Evolutionary conservation across 164 flowering plant species (phyloP), one percentile per base, ranked within the genome.

Genomic region (Umbilicus rupestris): DNA sequence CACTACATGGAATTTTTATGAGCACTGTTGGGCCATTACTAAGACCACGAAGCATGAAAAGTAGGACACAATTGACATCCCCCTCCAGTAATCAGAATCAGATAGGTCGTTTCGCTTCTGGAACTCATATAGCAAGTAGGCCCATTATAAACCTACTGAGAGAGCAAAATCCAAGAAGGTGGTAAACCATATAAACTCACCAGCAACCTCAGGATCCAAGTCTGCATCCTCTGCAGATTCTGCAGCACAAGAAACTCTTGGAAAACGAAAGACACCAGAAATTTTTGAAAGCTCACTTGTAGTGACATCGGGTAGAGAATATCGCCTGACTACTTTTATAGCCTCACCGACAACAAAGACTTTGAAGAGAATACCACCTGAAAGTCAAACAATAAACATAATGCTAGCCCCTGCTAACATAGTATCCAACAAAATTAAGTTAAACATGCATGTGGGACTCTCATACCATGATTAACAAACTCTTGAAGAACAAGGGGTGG

Each of bases 281-380:
- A 62, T 72, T 66, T 76, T 78, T 47, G 78, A 65, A 11, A 78
- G 79, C 68, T 82, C 87, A 44, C 69, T 39, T 47, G 74, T 63
- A 29, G 74, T 71, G 35, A 85, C 77, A 74, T 85, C 76, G 20
- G 90, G 90, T 11, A 85, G 75, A 64, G 90, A 85, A 73, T 76
- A 84, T 46, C 90, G 86, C 73, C 87, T 77, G 7, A 84, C 84
- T 22, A 85, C 87, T 74, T 85, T 85, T 30, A 85, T 84, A 28
- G 81, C 68, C 42, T 85, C 87, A 15, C 90, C 90, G 66, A 85
- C 76, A 71, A 85, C 70, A 71, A 77, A 85, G 26, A 85, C 79
- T 68, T 85, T 85, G 30, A 79, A 79, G 47, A 79, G 73, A 50
- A 79, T 64, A 59, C 87, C 90, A 50, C 87, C 90, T 85, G 69